Percentiles rank a stretch among this genome's conserved stretches.
Conservation (phyloP, 345 rosid species). For the Nasturtium officinale region DNA sequence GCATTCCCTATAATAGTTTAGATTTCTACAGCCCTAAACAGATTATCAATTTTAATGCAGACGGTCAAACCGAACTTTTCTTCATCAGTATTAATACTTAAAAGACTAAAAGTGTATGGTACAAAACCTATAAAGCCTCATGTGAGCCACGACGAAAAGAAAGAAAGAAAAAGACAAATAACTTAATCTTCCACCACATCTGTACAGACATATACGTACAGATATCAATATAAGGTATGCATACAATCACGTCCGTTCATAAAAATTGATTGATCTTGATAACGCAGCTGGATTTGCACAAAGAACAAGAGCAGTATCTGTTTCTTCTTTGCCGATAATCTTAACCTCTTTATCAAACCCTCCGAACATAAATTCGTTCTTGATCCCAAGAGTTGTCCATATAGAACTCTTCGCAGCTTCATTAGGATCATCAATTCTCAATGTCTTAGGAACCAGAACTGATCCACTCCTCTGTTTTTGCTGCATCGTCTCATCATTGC, state of each 20-base stretch:
- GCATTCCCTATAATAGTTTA: background rate
- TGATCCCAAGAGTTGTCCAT: constrained; percentile 72
- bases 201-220: constrained; percentile 5
- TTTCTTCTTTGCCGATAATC: constrained; percentile 31
- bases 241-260: constrained; percentile 49
- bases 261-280: constrained; percentile 77
- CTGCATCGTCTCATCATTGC: constrained; percentile 26
- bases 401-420: constrained; percentile 82
- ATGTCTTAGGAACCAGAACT: constrained; percentile 67
- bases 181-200: background rate
- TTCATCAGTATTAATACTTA: constrained; percentile 1
- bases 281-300: constrained; percentile 85
- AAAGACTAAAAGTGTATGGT: background rate
- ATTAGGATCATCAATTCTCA: constrained; percentile 68
- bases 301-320: constrained; percentile 52
- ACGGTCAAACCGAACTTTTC: constrained; percentile 12
- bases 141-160: constrained; percentile 2
- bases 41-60: background rate
- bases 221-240: background rate
- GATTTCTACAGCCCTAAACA: background rate
- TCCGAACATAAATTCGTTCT: constrained; percentile 59
- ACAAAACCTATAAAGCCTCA: constrained; percentile 17
- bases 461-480: constrained; percentile 50
- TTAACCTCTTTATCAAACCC: constrained; percentile 54
- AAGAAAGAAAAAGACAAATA: background rate